Evolutionary conservation across 1,139 yeast species (phyloP), one percentile per base, ranked within the genome.

Genomic region (Pichia sp.): DNA sequence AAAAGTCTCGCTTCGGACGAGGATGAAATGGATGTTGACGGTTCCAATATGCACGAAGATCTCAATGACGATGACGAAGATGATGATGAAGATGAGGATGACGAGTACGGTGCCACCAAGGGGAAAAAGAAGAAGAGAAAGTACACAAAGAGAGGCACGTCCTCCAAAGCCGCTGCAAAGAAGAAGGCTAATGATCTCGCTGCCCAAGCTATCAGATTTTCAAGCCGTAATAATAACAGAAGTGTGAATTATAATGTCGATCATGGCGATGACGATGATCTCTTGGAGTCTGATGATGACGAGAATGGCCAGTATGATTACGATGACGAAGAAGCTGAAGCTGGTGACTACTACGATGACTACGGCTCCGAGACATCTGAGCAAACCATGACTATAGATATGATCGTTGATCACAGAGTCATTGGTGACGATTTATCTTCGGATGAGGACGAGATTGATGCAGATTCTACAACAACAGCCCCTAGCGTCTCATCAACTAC

Each of bases 161-260:
- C 33, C 18, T 25, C 38, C 34, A 41, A 43, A 17, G 41, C 34
- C 19, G 30, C 31, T 18, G 59, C 52, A 29, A 58, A 52, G 16
- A 53, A 51, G 22, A 58, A 49, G 14, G n/a, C n/a, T n/a, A n/a
- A n/a, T n/a, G 30, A 29, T 10, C 22, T 34, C 3, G 4, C 29
- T 4, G 19, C 39, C 8, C 41, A 40, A 27, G 39, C 49, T 3
- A 31, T 82, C 38, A 67, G 96, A 44, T 85, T 87, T 51, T 82
- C 94, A 10, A 69, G 88, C 2, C 69, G 96, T 54, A 83, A 83
- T 46, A 63, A 55, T 49, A 63, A 53, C 48, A 75, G 68, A 47
- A 70, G 70, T 27, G 77, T 88, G 34, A 86, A 88, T 56, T 86
- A 87, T 56, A 77, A 74, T 27, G 75, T 84, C 27, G 94, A 85